phyloP scores from a whole-genome alignment of 2,329 filamentous ascomycete species.

The Talaromyces sp. region DNA sequence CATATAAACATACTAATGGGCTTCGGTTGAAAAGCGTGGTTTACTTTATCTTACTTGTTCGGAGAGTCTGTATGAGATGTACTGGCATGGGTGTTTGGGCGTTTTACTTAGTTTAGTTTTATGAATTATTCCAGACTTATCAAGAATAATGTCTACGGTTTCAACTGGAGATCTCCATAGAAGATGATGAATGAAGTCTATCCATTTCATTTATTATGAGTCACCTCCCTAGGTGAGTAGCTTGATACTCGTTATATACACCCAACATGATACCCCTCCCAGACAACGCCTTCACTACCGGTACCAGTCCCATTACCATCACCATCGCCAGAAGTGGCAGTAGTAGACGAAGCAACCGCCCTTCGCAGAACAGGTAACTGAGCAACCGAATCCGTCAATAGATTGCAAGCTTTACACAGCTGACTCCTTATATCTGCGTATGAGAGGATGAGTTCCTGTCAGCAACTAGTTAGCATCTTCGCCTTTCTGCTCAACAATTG shows the following conservation, averaged over 20 bases:
- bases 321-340: background rate
- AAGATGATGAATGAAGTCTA: no score
- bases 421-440: constrained; percentile 41
- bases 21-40: constrained; percentile 3
- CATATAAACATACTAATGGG: constrained; percentile 14
- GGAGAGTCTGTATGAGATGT: background rate
- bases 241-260: constrained; percentile 25
- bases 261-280: constrained; percentile 35
- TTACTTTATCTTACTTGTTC: background rate
- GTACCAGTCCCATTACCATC: background rate
- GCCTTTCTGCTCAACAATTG: background rate
- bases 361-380: constrained; percentile 40
- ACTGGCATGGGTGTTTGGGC: constrained; percentile 10
- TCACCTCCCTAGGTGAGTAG: background rate
- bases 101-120: background rate
- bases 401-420: constrained; percentile 38
- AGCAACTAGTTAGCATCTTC: background rate
- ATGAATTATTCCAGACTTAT: background rate
- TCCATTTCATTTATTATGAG: no score
- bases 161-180: no score
- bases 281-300: constrained; percentile 21
- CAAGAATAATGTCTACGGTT: background rate
- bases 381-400: constrained; percentile 36
- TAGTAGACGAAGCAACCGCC: background rate
- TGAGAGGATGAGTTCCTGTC: constrained; percentile 42